Evolutionary conservation across 1,284 basidiomycete genomes (phyloP).

Genomic region (Trichosporon coremiiforme): DNA sequence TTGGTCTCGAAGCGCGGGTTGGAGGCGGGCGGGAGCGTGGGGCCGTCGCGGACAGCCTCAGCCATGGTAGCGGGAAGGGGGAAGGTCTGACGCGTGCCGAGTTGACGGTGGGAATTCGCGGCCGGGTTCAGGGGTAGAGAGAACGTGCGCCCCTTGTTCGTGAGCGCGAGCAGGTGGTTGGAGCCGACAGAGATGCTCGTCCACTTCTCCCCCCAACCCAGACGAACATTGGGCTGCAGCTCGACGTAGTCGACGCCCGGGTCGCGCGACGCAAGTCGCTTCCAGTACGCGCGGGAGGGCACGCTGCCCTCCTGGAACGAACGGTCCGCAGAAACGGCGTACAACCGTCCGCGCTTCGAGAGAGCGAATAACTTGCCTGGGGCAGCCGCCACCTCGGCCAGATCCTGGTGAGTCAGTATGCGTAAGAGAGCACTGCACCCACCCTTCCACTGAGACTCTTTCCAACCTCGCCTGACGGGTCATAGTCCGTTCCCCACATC

Average conservation of each 20-base stretch:
- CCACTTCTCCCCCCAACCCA: slow-evolving; percentile 66
- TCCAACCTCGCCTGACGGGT: slow-evolving; percentile 56
- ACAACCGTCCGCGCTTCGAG: slow-evolving; percentile 69
- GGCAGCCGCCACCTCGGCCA: slow-evolving; percentile 64
- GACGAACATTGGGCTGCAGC: slow-evolving; percentile 59
- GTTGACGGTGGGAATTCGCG: slow-evolving; percentile 84
- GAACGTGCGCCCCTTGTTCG: slow-evolving; percentile 77
- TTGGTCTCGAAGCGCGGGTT: slow-evolving; percentile 71
- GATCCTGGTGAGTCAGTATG: slow-evolving; percentile 62
- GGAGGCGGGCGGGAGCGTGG: slow-evolving; percentile 44
- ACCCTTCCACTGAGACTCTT: slow-evolving; percentile 69
- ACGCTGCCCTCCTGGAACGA: slow-evolving; percentile 43
- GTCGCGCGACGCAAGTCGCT: slow-evolving; percentile 45
- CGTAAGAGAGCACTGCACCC: too few relatives aligned
- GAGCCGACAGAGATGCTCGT: slow-evolving; percentile 71
- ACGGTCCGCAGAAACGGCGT: slow-evolving; percentile 65
- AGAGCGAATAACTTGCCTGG: slow-evolving; percentile 69
- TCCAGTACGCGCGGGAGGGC: slow-evolving; percentile 42
- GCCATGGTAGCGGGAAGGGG: slow-evolving; percentile 46
- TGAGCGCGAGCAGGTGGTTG: slow-evolving; percentile 82
- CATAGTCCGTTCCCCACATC: slow-evolving; percentile 76
- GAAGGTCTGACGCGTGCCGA: slow-evolving; percentile 71
- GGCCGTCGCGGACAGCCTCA: slow-evolving; percentile 39
- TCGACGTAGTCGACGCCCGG: slow-evolving; percentile 56
- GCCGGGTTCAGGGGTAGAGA: slow-evolving; percentile 72